A percentile compares a stretch with the other conserved stretches of the same genome.
Evolutionary conservation across 768 basidiomycete species (phyloP).

Genomic region (Leccinum olivaceopallidum): DNA sequence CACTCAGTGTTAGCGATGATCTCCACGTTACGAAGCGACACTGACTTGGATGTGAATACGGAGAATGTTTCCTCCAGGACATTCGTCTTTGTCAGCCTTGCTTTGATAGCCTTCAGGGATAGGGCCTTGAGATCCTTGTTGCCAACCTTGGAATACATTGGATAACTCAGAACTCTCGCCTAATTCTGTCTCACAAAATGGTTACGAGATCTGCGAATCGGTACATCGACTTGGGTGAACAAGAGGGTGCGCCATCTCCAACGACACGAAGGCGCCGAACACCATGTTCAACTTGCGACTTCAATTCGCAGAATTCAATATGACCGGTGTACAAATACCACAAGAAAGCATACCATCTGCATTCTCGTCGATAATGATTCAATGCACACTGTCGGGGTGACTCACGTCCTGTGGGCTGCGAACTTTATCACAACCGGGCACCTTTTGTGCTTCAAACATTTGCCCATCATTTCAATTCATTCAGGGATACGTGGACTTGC

Average conservation of each 20-base stretch:
- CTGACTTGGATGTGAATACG: conserved; percentile 28
- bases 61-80: conserved; percentile 30
- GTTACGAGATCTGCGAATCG: conserved; percentile 33
- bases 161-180: neutral
- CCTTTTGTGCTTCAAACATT: no score
- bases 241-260: conserved; percentile 13
- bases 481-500: no score
- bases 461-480: no score
- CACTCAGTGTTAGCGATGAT: neutral
- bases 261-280: neutral
- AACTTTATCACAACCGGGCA: conserved; percentile 10
- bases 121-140: conserved; percentile 18
- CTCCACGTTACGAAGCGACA: neutral
- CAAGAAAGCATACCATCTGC: conserved; percentile 26
- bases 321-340: conserved; percentile 29
- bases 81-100: conserved; percentile 19
- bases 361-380: neutral
- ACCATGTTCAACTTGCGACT: conserved; percentile 14
- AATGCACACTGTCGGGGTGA: neutral
- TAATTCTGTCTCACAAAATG: neutral
- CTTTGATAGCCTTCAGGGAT: conserved; percentile 20
- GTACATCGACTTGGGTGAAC: conserved; percentile 41
- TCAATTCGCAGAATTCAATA: conserved; percentile 19
- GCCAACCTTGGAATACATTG: conserved; percentile 10
- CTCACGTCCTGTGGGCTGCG: conserved; percentile 20